These are phyloP conservation scores for Persicaria maculosa DNA, from an alignment of 148 eudicot species.

Conservation along the genomic window DNA sequence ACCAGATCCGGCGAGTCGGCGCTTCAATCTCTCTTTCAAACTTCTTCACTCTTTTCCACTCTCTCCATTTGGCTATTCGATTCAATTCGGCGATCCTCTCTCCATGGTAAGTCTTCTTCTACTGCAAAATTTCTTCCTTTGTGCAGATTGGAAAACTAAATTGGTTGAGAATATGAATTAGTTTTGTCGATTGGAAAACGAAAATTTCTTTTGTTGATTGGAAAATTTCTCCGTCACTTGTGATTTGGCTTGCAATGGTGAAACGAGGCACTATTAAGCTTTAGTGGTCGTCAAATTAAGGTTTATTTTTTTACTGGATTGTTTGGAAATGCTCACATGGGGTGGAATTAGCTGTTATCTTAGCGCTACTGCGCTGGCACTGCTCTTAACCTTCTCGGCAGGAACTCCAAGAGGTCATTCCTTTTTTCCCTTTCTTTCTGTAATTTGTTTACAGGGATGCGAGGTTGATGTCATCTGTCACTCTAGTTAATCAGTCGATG, in stretches of 20 bases:
- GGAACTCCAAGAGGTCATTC: conserved; percentile 78
- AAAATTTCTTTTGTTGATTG: too few species aligned
- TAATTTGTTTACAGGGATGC: conserved; percentile 54
- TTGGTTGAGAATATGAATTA: too few species aligned
- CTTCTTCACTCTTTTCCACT: too few species aligned
- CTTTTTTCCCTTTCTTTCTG: background rate
- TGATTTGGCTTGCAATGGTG: background rate
- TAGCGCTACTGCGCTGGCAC: conserved; percentile 44
- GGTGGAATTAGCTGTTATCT: conserved; percentile 83
- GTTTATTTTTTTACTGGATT: background rate
- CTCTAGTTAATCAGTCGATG: conserved; percentile 71
- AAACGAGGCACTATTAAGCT: background rate
- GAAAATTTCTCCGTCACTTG: background rate
- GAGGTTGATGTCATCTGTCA: conserved; percentile 54
- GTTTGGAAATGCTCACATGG: conserved; percentile 63
- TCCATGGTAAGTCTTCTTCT: too few species aligned
- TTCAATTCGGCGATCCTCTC: too few species aligned
- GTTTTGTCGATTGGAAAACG: too few species aligned
- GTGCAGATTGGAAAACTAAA: too few species aligned
- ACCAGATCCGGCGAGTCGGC: too few species aligned
- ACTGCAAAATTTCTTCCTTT: too few species aligned
- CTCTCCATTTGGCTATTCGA: too few species aligned
- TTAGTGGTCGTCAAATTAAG: background rate
- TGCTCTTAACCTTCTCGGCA: conserved; percentile 82
- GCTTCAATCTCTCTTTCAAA: too few species aligned